phyloP scores from a whole-genome alignment of 2,329 filamentous ascomycete genomes.

The Aspergillus clavatus region DNA sequence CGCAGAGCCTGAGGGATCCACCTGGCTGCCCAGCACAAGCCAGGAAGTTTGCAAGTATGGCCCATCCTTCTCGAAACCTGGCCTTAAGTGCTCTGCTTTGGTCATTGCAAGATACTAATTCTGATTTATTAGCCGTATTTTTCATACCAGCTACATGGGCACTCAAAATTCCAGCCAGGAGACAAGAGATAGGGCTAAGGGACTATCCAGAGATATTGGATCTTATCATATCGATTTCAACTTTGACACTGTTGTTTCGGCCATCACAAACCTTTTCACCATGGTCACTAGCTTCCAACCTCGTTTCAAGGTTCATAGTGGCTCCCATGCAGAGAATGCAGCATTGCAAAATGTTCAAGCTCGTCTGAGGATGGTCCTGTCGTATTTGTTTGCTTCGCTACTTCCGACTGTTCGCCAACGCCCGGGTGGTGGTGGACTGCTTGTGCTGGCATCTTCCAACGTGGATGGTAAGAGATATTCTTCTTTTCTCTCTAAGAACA shows the following conservation, averaged over 20 bases:
- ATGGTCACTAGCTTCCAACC: conserved; percentile 57
- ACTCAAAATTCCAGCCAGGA: conserved; percentile 63
- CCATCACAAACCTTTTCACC: conserved; percentile 57
- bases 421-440: conserved; percentile 53
- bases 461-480: conserved; percentile 44
- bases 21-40: conserved; percentile 51
- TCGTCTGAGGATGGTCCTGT: conserved; percentile 60
- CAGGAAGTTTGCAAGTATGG: conserved; percentile 54
- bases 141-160: conserved; percentile 66
- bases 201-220: conserved; percentile 59
- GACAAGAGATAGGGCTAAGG: conserved; percentile 61
- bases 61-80: neutral
- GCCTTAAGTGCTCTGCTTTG: neutral
- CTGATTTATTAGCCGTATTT: conserved; percentile 42
- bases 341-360: conserved; percentile 66
- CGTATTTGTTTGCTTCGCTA: conserved; percentile 61
- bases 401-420: conserved; percentile 56
- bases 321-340: conserved; percentile 56
- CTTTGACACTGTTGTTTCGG: conserved; percentile 63
- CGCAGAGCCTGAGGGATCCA: conserved; percentile 44
- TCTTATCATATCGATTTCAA: conserved; percentile 68
- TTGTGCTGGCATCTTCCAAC: conserved; percentile 65
- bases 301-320: conserved; percentile 61
- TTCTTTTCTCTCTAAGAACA: neutral
- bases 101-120: conserved; percentile 1